Evolutionary conservation across 1,284 basidiomycete species (phyloP), one percentile per base, ranked within the genome.

Genomic region (Puccinia hordei): DNA sequence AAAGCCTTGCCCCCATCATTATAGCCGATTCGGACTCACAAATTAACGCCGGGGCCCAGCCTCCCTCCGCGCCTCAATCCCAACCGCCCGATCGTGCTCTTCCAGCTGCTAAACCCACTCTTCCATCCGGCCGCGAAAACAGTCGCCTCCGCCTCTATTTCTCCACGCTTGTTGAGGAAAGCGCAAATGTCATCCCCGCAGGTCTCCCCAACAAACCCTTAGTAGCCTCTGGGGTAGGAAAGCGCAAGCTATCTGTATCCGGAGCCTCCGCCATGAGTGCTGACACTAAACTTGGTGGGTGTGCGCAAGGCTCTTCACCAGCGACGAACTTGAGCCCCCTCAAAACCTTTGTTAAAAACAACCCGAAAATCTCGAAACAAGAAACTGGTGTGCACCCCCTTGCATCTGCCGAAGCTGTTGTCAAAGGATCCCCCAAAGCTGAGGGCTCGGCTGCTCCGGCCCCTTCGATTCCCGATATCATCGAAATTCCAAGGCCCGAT

Each of bases 121-220:
- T 81, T 13, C 69, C 81, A 22, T 22, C 82, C 9, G 81, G 77
- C 15, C 82, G 83, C 13, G 84, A 84, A 57, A 84, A 84, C 81
- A 82, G 82, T 35, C 82, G 84, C 15, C 68, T 85, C 0, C 80
- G 84, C 0, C 83, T 85, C 55, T 84, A 84, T 81, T 85, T 85
- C 57, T 83, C 83, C 2, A 82, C 83, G 5, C 83, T 83, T 19
- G 46, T 82, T 12, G 30, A 74, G 13, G 71, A 69, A 27, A 61
- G 49, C 0, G 78, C 82, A 6, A 75, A 73, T 27, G 73, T 81
- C 68, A n/a, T 75, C 22, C 27, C 61, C 22, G 30, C 46, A 8
- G 33, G 55, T 27, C 68, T 75, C 13, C 68, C 69, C 15, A 74
- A 41, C 41, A 78, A 68, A 44, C 65, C 77, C 24, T 8, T 65